Percentiles rank a stretch among this genome's conserved stretches.
These are phyloP conservation scores for Mortierella sp. DNA, from an alignment of 371 early-diverging fungal species.

Conservation along the genomic window DNA sequence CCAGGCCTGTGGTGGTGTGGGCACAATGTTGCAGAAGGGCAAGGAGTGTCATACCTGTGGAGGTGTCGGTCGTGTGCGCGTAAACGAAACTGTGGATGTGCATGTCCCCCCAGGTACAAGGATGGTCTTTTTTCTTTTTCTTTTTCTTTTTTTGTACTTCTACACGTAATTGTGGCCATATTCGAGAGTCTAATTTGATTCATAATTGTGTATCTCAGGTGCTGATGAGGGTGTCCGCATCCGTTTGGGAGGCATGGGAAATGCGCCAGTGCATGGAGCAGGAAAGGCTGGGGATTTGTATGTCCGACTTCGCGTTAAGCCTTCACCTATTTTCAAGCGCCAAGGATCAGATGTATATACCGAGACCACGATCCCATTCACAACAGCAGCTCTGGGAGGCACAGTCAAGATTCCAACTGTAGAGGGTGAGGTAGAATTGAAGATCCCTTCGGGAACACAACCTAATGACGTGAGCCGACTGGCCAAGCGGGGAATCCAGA, in stretches of 20 bases:
- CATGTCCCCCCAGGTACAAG: conserved; percentile 85
- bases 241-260: conserved; percentile 84
- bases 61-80: conserved; percentile 83
- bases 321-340: conserved; percentile 81
- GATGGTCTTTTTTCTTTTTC: background rate
- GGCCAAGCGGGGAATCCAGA: conserved; percentile 80
- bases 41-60: conserved; percentile 83
- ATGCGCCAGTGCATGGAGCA: conserved; percentile 81
- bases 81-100: conserved; percentile 76
- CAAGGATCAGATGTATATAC: conserved; percentile 83
- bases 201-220: conserved; percentile 50
- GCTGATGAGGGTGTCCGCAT: conserved; percentile 82
- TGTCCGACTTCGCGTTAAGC: conserved; percentile 78
- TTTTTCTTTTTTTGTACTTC: no score
- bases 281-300: conserved; percentile 88
- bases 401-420: conserved; percentile 87
- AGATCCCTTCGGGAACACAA: conserved; percentile 87
- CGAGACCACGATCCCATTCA: conserved; percentile 82
- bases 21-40: conserved; percentile 74
- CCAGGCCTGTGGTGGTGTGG: conserved; percentile 86
- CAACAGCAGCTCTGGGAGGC: conserved; percentile 91
- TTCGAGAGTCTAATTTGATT: background rate
- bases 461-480: conserved; percentile 86
- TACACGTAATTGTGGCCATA: background rate
- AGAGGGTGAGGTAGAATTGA: conserved; percentile 93